A percentile compares a stretch with the other conserved stretches of the same genome.
Evolutionary conservation across 345 rosid species (phyloP).

Genomic region (Kernera saxatilis): DNA sequence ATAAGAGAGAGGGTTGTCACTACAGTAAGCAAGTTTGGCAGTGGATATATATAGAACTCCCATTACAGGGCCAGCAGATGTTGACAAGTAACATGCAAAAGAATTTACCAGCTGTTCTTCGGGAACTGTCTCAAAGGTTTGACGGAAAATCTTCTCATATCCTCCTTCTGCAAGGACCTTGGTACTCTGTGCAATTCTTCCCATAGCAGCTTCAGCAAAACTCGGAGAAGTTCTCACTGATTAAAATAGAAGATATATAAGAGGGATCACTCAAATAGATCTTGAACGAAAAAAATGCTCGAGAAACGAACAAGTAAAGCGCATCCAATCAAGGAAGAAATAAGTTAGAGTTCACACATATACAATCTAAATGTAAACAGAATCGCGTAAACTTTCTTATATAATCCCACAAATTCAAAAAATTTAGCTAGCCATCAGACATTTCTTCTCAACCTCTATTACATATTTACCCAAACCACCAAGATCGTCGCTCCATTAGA

Average conservation of each 20-base stretch:
- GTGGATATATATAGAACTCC: conserved; percentile 62
- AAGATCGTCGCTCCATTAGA: background rate
- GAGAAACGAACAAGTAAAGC: background rate
- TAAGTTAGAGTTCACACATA: background rate
- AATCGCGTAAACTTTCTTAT: background rate
- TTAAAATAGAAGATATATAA: background rate
- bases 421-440: background rate
- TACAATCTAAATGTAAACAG: background rate
- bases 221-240: conserved; percentile 76
- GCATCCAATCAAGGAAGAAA: background rate
- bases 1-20: conserved; percentile 70
- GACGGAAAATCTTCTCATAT: conserved; percentile 64
- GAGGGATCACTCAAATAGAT: background rate
- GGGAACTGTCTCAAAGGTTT: conserved; percentile 72
- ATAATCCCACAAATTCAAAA: background rate
- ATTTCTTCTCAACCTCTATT: background rate
- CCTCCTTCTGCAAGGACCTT: conserved; percentile 84
- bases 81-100: conserved; percentile 71
- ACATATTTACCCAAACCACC: background rate
- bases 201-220: conserved; percentile 78
- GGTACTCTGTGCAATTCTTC: conserved; percentile 78
- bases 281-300: background rate
- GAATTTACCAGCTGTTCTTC: conserved; percentile 56
- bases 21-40: conserved; percentile 65
- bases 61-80: conserved; percentile 90